Evolutionary conservation across 495 filamentous ascomycete species (phyloP).

Genomic region (Aspergillus sclerotiicarbonarius): DNA sequence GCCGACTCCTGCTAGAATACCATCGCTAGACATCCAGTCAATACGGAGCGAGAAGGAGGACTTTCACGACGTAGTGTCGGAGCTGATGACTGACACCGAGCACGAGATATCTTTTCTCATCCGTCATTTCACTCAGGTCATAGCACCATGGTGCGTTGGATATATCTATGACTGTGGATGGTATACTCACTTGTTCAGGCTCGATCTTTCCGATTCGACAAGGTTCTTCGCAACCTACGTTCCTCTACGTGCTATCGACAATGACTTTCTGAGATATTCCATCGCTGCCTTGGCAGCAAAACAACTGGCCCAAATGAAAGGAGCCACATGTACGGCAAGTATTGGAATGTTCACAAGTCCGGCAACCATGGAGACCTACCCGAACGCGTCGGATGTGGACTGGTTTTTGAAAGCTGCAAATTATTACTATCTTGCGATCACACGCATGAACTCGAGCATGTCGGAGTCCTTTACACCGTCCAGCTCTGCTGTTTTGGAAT

Average conservation of each 20-base stretch:
- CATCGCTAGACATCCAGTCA: conserved; percentile 16
- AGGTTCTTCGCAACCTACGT: conserved; percentile 41
- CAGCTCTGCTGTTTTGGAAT: conserved; percentile 37
- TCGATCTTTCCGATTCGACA: conserved; percentile 38
- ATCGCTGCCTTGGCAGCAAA: conserved; percentile 42
- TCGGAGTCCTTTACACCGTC: conserved; percentile 35
- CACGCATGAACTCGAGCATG: conserved; percentile 27
- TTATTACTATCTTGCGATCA: conserved; percentile 40
- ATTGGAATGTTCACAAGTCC: conserved; percentile 34
- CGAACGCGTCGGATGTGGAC: conserved; percentile 35
- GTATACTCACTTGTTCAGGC: conserved; percentile 24
- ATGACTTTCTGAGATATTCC: conserved; percentile 32
- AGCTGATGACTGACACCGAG: conserved; percentile 40
- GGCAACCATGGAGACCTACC: conserved; percentile 39
- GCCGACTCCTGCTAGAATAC: not conserved
- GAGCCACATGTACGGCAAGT: conserved; percentile 19
- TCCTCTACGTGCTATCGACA: conserved; percentile 38
- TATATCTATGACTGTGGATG: not conserved
- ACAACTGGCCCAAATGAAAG: conserved; percentile 40
- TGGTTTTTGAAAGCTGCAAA: conserved; percentile 45
- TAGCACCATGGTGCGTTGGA: conserved; percentile 37
- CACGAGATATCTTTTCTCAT: conserved; percentile 42
- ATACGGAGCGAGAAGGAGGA: conserved; percentile 36
- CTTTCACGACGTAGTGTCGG: conserved; percentile 42
- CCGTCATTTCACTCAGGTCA: conserved; percentile 35